Evolutionary conservation across 495 filamentous ascomycete species (phyloP).

Genomic region (Podospora fimiseda): DNA sequence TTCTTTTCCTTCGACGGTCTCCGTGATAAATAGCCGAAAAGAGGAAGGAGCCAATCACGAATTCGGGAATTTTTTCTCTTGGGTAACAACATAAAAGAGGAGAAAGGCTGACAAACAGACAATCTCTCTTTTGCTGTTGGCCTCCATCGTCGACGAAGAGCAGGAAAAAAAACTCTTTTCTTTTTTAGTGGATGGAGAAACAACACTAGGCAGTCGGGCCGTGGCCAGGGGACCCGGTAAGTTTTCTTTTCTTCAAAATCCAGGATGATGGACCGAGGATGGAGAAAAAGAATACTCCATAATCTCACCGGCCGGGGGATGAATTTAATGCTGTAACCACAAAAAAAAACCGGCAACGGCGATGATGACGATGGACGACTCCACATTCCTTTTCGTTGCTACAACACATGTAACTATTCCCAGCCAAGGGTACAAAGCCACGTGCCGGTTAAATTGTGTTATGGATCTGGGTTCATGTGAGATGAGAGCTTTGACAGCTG

Average conservation of each 20-base stretch:
- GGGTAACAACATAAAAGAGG: neutral
- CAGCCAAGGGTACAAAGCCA: neutral
- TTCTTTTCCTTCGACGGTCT: too few species aligned
- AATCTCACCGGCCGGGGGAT: conserved; percentile 3
- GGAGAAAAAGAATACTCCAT: too few species aligned
- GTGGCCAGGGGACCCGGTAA: conserved; percentile 4
- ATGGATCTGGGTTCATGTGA: too few species aligned
- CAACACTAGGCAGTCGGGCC: conserved; percentile 12
- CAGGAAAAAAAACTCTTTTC: neutral
- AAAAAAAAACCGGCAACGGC: too few species aligned
- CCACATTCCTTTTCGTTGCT: neutral
- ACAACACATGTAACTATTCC: neutral
- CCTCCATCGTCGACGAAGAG: neutral
- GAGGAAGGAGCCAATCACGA: too few species aligned
- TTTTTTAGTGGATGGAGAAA: neutral
- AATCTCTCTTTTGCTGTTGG: neutral
- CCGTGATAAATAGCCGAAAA: too few species aligned
- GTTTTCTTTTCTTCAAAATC: too few species aligned
- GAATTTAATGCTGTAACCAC: neutral
- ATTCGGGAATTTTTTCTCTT: too few species aligned
- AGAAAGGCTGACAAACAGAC: neutral
- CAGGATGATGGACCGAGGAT: conserved; percentile 1
- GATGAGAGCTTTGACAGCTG: conserved; percentile 13
- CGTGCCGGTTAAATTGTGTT: conserved; percentile 13
- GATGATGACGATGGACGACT: neutral